phyloP scores from a whole-genome alignment of 208 protist genomes.

The Trypanosoma theileri region DNA sequence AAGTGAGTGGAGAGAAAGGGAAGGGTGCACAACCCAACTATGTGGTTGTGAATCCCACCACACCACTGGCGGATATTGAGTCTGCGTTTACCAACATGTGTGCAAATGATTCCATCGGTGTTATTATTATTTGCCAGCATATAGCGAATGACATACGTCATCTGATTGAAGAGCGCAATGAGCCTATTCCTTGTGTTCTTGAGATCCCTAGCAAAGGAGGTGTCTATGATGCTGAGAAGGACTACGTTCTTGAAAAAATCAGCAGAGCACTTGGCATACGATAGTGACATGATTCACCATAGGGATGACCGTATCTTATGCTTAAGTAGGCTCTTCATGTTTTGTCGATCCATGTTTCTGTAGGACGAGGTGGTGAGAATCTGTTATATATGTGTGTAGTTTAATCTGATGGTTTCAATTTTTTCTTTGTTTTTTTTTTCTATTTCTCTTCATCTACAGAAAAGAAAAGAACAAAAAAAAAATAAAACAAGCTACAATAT shows the following conservation, averaged over 20 bases:
- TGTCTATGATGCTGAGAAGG: slow-evolving; percentile 95
- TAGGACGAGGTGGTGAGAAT: too few relatives aligned
- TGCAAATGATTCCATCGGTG: slow-evolving; percentile 86
- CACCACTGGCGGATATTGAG: slow-evolving; percentile 90
- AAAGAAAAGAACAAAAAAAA: slow-evolving; percentile 3
- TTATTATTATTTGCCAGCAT: slow-evolving; percentile 96
- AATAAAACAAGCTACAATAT: background rate
- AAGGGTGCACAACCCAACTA: slow-evolving; percentile 76
- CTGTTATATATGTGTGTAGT: too few relatives aligned
- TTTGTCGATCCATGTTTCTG: background rate
- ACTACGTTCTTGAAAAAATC: slow-evolving; percentile 93
- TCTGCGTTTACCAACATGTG: slow-evolving; percentile 91
- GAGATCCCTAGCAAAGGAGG: slow-evolving; percentile 97
- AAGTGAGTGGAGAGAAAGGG: slow-evolving; percentile 24
- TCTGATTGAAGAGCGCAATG: slow-evolving; percentile 90
- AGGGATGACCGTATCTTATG: background rate
- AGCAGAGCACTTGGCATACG: slow-evolving; percentile 69
- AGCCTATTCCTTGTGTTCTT: slow-evolving; percentile 93
- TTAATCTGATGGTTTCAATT: slow-evolving; percentile 1
- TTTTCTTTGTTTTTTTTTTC: slow-evolving; percentile 2
- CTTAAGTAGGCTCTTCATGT: background rate
- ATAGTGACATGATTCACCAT: slow-evolving; percentile 18
- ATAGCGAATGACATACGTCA: slow-evolving; percentile 96
- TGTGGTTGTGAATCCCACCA: slow-evolving; percentile 90
- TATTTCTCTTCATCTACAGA: slow-evolving; percentile 3